Evolutionary conservation across 1,284 basidiomycete genomes (phyloP), one percentile per base, ranked within the genome.

Genomic region (Boletellus deceptivus): DNA sequence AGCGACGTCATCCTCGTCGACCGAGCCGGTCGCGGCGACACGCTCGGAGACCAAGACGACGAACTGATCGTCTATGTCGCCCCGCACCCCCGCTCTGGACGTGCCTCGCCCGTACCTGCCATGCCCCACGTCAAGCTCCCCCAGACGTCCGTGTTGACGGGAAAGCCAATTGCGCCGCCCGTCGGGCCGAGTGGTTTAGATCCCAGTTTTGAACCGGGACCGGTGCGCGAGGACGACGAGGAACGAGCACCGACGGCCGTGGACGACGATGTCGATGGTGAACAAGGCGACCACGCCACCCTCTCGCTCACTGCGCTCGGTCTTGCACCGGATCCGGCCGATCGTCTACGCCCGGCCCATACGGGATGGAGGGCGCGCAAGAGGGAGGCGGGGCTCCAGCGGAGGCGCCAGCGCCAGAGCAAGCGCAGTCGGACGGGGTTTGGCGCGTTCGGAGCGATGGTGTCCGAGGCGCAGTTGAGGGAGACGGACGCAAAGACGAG

Each of bases 21-120:
- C 42, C 52, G 59, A 18, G 33, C 36, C 10, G 56, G 55, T 1
- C 43, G 49, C n/a, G 56, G 50, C 0, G 53, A 49, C 25, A 48
- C 38, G 1, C 62, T 68, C n/a, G 66, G 64, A 0, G 71, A 72
- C 22, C 43, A 54, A 43, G 76, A 79, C 4, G 81, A 82, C 27
- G 81, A 83, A 52, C 57, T 72, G 1, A 83, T 84, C 43, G 80
- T 84, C 14, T 84, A 84, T 56, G 77, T 76, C n/a, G 81, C 80
- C 2, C 82, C 82, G 1, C 74, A 80, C 58, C 80, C 79, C 10
- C 72, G 74, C 11, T 62, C 59, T 6, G 45, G 58, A 20, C 55
- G 57, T 34, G 39, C 48, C 42, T 54, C 61, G 27, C 55, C 58
- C 36, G 6, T 50, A 25, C 47, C 58, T 27, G 24, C 49, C 8